A percentile compares a stretch with the other conserved stretches of the same genome.
These are phyloP conservation scores for Exophiala lecanii-corni DNA, from an alignment of 2,329 filamentous ascomycete genomes.

Conservation along the genomic window DNA sequence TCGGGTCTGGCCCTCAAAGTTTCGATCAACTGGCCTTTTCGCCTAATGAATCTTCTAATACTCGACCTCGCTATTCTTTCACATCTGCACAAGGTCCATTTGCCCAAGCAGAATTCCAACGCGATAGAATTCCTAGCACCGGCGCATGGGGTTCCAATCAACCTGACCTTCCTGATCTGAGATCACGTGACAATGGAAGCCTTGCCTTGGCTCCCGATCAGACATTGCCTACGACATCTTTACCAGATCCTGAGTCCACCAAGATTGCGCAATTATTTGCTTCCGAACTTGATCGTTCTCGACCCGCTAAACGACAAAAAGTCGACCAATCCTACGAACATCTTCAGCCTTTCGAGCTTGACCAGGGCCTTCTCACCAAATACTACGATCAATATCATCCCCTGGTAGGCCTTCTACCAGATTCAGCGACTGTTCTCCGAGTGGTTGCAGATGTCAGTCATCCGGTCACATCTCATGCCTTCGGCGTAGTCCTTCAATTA, in stretches of 20 bases:
- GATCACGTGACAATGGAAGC: constrained; percentile 18
- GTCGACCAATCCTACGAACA: constrained; percentile 7
- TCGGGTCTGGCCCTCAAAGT: constrained; percentile 5
- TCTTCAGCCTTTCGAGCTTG: constrained; percentile 6
- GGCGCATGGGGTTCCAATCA: constrained; percentile 14
- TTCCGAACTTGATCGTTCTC: constrained; percentile 9
- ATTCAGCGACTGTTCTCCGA: constrained; percentile 9
- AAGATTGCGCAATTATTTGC: constrained; percentile 11
- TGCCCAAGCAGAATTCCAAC: constrained; percentile 17
- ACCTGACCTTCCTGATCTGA: constrained; percentile 2
- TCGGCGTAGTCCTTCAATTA: constrained; percentile 11
- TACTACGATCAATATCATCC: constrained; percentile 24
- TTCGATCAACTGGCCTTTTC: constrained; percentile 47
- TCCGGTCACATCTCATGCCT: constrained; percentile 11
- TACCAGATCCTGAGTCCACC: constrained; percentile 7
- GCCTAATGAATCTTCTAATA: constrained; percentile 40
- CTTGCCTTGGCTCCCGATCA: constrained; percentile 27
- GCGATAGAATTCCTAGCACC: constrained; percentile 20
- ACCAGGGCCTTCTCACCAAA: constrained; percentile 8
- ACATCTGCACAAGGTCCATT: constrained; percentile 38
- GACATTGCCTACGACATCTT: constrained; percentile 5
- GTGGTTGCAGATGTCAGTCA: constrained; percentile 5
- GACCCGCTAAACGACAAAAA: constrained; percentile 16
- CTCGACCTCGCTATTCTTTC: constrained; percentile 43
- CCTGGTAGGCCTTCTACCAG: constrained; percentile 22